Base-by-base conservation (phyloP, 148 eudicot species). In the Cornus kousa region DNA sequence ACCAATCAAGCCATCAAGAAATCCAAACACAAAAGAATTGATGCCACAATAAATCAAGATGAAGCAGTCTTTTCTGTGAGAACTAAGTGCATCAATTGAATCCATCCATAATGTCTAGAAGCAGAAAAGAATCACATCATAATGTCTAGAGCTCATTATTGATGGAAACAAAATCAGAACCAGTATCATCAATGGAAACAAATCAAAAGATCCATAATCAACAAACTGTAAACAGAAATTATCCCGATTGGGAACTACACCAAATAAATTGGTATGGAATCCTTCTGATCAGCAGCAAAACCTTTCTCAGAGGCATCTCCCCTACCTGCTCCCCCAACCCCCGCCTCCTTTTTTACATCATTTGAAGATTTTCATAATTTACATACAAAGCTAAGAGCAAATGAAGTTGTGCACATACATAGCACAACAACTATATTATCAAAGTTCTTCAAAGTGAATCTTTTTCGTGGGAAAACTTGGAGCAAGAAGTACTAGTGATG, bases 31-130 rank as follows among this genome's bases (percentile, higher is more conserved):
- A 35, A 73, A 35, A 73, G 65, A 35, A 9, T 57, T 60, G 68
- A 35, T 11, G 68, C 32, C 16, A 74, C 57, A 19, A 35, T 14
- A n/a, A 57, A 28, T 57, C 46, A n/a, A 74, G 77, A 64, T 48
- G 39, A 70, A 60, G 50, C 68, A 74, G 33, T 67, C 68, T 60
- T 17, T 9, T 74, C 5, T 60, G 67, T 57, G 39, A 66, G 59
- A 14, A 28, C n/a, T 46, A 24, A 19, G 60, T 7, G 33, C 24
- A 65, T 59, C 50, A 76, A 67, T 37, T 46, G 37, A 64, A 28
- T 28, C 13, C 71, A 28, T 28, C 13, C 24, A 67, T 32, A 32
- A 66, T 67, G 40, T 76, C 71, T 66, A 28, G 22, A 43, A 76
- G 74, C 20, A 9, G 4, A 65, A 74, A 31, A 53, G 13, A 65